Evolutionary conservation across 306 rosid genomes (phyloP).

Genomic region (Arachis hypogaea): DNA sequence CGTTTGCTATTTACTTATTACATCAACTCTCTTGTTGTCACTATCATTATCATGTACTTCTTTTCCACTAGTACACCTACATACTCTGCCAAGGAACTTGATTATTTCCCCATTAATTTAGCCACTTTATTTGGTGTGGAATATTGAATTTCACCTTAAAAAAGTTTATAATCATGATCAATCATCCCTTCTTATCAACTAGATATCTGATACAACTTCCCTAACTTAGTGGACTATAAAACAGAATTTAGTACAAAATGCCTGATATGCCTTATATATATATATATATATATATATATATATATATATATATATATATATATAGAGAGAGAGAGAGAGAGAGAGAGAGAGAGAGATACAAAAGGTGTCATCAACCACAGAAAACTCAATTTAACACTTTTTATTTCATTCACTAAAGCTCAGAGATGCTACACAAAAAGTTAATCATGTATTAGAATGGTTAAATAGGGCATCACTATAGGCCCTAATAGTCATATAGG

Average conservation of each 20-base stretch:
- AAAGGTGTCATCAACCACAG: background rate
- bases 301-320: too few species aligned
- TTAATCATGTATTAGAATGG: too few species aligned
- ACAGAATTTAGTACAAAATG: conserved; percentile 27
- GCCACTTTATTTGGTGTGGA: background rate
- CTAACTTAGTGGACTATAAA: background rate
- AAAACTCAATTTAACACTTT: conserved; percentile 10
- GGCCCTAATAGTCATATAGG: too few species aligned
- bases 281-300: too few species aligned
- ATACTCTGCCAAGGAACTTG: conserved; percentile 14
- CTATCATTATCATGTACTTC: background rate
- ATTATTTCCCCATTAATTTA: conserved; percentile 4
- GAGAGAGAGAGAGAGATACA: background rate
- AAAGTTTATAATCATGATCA: background rate
- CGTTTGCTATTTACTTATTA: conserved; percentile 1
- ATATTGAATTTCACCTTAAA: background rate
- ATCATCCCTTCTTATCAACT: conserved; percentile 18
- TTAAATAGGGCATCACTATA: too few species aligned
- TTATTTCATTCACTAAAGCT: conserved; percentile 7
- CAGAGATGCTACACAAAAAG: background rate
- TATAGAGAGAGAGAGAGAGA: too few species aligned
- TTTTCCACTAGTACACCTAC: conserved; percentile 9
- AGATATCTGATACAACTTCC: background rate
- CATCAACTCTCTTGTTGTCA: background rate
- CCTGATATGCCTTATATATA: background rate